These are phyloP conservation scores for Phytophthora multivora DNA, from an alignment of 352 stramenopile genomes.

Conservation along the genomic window DNA sequence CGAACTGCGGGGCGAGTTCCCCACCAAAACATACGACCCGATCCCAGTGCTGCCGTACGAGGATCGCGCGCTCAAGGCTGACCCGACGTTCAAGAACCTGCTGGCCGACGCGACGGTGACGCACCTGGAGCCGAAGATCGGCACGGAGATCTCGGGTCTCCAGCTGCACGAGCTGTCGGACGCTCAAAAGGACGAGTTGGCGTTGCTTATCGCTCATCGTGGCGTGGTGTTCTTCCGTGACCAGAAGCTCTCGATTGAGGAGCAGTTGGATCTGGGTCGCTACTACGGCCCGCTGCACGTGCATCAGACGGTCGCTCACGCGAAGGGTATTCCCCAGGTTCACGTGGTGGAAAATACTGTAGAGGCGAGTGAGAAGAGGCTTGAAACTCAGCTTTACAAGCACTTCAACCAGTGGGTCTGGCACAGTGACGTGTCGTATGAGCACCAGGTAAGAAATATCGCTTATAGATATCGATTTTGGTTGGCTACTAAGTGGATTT, in stretches of 20 bases:
- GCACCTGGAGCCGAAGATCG: constrained; percentile 25
- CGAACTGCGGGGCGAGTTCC: constrained; percentile 16
- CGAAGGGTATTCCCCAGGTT: constrained; percentile 18
- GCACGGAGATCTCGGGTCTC: constrained; percentile 26
- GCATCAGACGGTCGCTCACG: constrained; percentile 20
- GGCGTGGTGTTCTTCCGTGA: constrained; percentile 29
- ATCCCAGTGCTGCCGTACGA: constrained; percentile 22
- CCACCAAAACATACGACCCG: constrained; percentile 21
- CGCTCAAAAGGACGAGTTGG: constrained; percentile 24
- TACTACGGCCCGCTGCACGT: constrained; percentile 28
- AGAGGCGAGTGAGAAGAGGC: constrained; percentile 9
- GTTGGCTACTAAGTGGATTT: neutral
- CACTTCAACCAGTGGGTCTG: constrained; percentile 28
- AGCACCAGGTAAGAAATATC: constrained; percentile 25
- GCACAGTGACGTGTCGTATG: constrained; percentile 47
- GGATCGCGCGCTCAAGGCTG: constrained; percentile 25
- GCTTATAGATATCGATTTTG: neutral
- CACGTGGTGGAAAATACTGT: constrained; percentile 23
- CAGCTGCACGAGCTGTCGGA: constrained; percentile 28
- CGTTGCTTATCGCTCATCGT: constrained; percentile 17
- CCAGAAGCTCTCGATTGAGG: constrained; percentile 21
- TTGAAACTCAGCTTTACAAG: constrained; percentile 27
- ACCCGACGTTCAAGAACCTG: constrained; percentile 31
- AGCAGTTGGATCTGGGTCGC: constrained; percentile 23
- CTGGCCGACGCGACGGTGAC: constrained; percentile 18